Conservation (phyloP, 768 basidiomycete species). For the Obba rivulosa region DNA sequence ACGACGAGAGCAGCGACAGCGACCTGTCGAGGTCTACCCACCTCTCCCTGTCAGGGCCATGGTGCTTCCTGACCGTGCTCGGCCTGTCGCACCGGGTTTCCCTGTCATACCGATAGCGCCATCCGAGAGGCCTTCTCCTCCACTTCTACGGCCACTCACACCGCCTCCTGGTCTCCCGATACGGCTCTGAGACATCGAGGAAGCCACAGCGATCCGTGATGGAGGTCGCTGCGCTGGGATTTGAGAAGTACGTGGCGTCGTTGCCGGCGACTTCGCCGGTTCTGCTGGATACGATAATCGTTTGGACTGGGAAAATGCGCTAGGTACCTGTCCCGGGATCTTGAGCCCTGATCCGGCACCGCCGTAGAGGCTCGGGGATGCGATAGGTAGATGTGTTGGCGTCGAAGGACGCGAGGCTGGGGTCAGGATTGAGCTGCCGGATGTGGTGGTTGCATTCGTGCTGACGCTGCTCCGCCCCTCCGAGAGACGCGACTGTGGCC, state of each 20-base stretch:
- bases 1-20: neutral
- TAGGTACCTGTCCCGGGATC: constrained; percentile 48
- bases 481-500: constrained; percentile 73
- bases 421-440: constrained; percentile 57
- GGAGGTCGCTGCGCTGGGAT: constrained; percentile 14
- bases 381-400: constrained; percentile 73
- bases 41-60: constrained; percentile 9
- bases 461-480: constrained; percentile 37
- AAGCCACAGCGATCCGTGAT: constrained; percentile 17
- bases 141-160: constrained; percentile 20
- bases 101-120: constrained; percentile 1
- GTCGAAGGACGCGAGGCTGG: constrained; percentile 68
- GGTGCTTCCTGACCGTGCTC: constrained; percentile 22
- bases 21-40: neutral
- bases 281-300: constrained; percentile 59
- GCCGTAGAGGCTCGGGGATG: constrained; percentile 45
- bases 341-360: constrained; percentile 43
- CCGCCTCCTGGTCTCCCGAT: constrained; percentile 22
- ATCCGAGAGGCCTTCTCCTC: constrained; percentile 16
- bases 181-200: constrained; percentile 24
- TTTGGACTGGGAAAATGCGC: constrained; percentile 41
- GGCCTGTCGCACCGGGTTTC: constrained; percentile 13
- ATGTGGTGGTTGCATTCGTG: constrained; percentile 53
- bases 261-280: constrained; percentile 25
- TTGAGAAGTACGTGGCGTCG: constrained; percentile 4